Conservation (phyloP, 768 basidiomycete genomes). For the Lactarius psammicola region DNA sequence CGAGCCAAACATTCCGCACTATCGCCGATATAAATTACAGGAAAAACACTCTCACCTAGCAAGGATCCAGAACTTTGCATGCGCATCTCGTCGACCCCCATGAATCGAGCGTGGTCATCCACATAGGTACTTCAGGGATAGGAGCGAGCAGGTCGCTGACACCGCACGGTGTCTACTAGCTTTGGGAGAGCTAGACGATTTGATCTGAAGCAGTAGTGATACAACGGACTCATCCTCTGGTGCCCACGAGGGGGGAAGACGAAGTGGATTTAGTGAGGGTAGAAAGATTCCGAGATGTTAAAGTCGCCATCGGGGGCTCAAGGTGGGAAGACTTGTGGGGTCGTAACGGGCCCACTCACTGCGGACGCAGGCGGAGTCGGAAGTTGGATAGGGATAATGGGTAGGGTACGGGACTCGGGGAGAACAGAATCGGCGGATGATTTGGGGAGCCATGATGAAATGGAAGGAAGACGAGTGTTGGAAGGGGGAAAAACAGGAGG, state of each 20-base stretch:
- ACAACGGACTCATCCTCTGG: conserved; percentile 28
- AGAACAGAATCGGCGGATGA: conserved; percentile 4
- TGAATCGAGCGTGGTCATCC: background rate
- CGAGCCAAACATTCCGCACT: background rate
- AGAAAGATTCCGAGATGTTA: background rate
- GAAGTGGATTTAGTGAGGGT: background rate
- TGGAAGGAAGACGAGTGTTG: conserved; percentile 28
- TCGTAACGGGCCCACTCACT: conserved; percentile 22
- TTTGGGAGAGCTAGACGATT: conserved; percentile 18
- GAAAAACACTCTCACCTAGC: conserved; percentile 8
- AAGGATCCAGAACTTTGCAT: conserved; percentile 29
- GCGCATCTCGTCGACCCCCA: conserved; percentile 17
- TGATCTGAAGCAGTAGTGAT: conserved; percentile 28
- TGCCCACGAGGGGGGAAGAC: conserved; percentile 28
- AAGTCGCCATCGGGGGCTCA: conserved; percentile 24
- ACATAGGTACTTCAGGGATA: background rate
- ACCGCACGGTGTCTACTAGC: conserved; percentile 2
- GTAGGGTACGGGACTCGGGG: conserved; percentile 11
- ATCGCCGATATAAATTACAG: conserved; percentile 21
- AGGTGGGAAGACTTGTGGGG: conserved; percentile 28
- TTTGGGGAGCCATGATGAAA: conserved; percentile 27
- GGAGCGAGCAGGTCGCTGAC: conserved; percentile 13
- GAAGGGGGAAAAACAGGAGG: background rate
- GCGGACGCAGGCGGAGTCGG: conserved; percentile 27
- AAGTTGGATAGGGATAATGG: conserved; percentile 22